Evolutionary conservation across 371 early-diverging fungal species (phyloP).

Genomic region (Lichtheimia corymbifera): DNA sequence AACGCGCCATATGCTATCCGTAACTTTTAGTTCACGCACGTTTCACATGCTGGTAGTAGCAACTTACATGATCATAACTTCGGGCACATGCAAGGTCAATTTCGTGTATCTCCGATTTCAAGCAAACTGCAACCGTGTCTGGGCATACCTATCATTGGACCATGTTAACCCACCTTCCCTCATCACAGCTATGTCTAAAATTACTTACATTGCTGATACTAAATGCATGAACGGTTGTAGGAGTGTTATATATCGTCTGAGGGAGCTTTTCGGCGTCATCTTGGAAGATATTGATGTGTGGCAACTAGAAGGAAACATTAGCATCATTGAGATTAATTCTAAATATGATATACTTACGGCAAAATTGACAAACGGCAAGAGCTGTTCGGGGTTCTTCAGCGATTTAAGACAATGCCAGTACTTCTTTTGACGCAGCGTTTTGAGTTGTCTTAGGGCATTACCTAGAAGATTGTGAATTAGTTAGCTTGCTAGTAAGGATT

Average conservation of each 20-base stretch:
- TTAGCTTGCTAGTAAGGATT: background rate
- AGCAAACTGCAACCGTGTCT: conserved; percentile 50
- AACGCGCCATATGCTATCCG: conserved; percentile 25
- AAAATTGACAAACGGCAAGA: conserved; percentile 48
- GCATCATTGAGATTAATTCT: background rate
- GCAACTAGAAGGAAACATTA: conserved; percentile 13
- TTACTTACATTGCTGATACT: conserved; percentile 36
- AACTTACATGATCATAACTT: conserved; percentile 18
- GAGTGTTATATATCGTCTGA: conserved; percentile 32
- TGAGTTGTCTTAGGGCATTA: conserved; percentile 36
- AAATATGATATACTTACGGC: conserved; percentile 24
- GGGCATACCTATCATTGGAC: conserved; percentile 17
- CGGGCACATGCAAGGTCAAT: conserved; percentile 39
- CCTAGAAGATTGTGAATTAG: conserved; percentile 14
- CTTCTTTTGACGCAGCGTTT: conserved; percentile 50
- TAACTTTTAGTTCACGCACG: background rate
- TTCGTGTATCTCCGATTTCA: conserved; percentile 61
- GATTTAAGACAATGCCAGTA: conserved; percentile 60
- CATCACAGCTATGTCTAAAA: background rate
- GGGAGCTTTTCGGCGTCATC: conserved; percentile 27
- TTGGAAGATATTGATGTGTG: conserved; percentile 28
- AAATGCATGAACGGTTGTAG: conserved; percentile 42
- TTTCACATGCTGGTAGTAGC: background rate
- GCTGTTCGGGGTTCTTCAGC: conserved; percentile 41
- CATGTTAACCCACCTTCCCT: background rate